Evolutionary conservation across 495 filamentous ascomycete genomes (phyloP), one percentile per base, ranked within the genome.

Genomic region (Podospora bellae-mahoneyi): DNA sequence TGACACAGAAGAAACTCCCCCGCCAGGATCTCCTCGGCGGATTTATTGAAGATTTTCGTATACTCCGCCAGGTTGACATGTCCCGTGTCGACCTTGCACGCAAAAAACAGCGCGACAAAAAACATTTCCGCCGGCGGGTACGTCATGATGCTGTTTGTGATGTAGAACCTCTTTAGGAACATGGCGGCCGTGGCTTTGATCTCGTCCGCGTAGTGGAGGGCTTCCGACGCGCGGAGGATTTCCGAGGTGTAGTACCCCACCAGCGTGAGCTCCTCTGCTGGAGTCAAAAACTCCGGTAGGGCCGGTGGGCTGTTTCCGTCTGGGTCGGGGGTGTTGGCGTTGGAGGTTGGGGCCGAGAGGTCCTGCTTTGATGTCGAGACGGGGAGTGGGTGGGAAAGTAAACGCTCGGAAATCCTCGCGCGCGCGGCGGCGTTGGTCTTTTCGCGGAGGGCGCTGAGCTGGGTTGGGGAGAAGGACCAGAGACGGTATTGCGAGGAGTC

Each of bases 1-100:
- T 97, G 94, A 67, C 92, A 94, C 30, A 99, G 83, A 32, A 97
- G 83, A 75, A 93, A 97, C 75, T 99, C 95, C 9, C 93, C 92
- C 0, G 91, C 91, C 28, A 97, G 86, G 3, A 98, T 87, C 64
- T 92, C 89, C 67, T 80, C 32, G 86, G 90, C 19, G 86, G 88
- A 63, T 28, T 86, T 87, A 13, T 85, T 84, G 56, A 95, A 86
- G 5, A 78, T 78, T 28, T 82, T 80, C 15, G 80, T 83, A 61
- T 88, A 94, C 76, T 89, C 85, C 7, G 83, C 80, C 16, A 96
- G 86, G 19, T 87, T 85, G 59, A 89, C 86, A 76, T 93, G 92
- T 75, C 89, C 85, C 72, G 90, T 91, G 73, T 99, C 96, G 3
- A 91, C 92, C 78, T 99, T 99, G 65, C 88, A 92, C 26, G 91